Percentiles rank a stretch among this genome's conserved stretches.
These are phyloP conservation scores for Cryptosporidium sp. DNA, from an alignment of 169 alveolate genomes.

Conservation along the genomic window DNA sequence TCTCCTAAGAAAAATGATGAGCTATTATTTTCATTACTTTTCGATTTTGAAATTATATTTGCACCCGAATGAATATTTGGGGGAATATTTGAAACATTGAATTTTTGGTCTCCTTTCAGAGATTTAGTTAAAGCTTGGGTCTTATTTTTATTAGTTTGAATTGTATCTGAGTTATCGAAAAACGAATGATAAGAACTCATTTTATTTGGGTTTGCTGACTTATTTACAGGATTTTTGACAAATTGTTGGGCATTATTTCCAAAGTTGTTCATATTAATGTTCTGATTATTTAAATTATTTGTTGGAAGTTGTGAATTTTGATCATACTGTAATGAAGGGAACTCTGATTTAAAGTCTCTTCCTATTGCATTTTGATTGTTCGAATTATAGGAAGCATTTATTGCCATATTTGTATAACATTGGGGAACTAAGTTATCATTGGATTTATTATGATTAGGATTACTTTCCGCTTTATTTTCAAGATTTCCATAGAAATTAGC, in stretches of 20 bases:
- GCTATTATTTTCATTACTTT: not conserved
- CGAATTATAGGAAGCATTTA: slow-evolving; percentile 41
- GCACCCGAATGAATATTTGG: slow-evolving; percentile 32
- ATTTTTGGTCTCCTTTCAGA: slow-evolving; percentile 30
- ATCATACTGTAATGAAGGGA: slow-evolving; percentile 55
- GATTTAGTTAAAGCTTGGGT: slow-evolving; percentile 41
- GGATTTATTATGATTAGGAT: not conserved
- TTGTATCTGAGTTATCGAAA: not conserved
- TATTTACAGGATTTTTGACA: slow-evolving; percentile 17
- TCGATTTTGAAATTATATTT: slow-evolving; percentile 28
- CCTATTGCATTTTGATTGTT: slow-evolving; percentile 12
- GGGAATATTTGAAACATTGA: slow-evolving; percentile 37
- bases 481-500: slow-evolving; percentile 39
- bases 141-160: not conserved
- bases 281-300: not conserved
- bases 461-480: not conserved
- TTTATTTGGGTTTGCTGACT: slow-evolving; percentile 14
- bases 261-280: not conserved
- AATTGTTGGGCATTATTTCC: not conserved
- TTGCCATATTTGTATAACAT: slow-evolving; percentile 61
- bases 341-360: slow-evolving; percentile 57
- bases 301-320: slow-evolving; percentile 31
- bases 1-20: slow-evolving; percentile 31
- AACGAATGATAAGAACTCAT: not conserved
- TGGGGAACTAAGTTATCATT: slow-evolving; percentile 18